Percentiles rank a stretch among this genome's conserved stretches.
Evolutionary conservation across 305 asterid species (phyloP).

Genomic region (Solanum chacoense): DNA sequence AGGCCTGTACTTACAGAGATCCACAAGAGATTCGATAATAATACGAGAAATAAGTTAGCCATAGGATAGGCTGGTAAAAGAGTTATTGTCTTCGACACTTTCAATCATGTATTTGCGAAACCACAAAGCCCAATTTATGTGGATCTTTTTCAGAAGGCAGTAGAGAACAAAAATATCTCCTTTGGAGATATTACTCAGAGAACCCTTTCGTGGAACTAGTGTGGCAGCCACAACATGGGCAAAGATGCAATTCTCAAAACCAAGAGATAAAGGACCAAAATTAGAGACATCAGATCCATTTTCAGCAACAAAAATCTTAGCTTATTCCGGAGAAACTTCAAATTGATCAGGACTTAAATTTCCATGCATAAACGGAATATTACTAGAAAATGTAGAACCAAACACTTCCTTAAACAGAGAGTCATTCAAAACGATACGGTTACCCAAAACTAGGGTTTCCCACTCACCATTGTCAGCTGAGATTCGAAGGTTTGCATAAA

Average conservation of each 20-base stretch:
- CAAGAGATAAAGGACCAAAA: no score
- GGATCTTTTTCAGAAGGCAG: no score
- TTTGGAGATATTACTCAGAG: neutral
- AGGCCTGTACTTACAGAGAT: neutral
- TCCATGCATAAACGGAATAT: neutral
- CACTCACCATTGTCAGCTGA: no score
- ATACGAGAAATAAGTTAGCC: neutral
- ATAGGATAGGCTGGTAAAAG: neutral
- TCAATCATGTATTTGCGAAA: no score
- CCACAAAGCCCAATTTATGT: no score
- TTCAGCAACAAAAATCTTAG: no score
- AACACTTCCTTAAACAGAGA: neutral
- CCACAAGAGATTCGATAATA: neutral
- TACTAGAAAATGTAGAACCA: neutral
- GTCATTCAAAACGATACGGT: no score
- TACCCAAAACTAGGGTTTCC: no score
- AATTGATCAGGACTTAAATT: neutral
- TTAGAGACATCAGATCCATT: neutral
- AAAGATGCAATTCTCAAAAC: neutral
- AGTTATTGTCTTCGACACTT: no score
- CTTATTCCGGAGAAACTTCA: neutral
- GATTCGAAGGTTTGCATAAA: no score
- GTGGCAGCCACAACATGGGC: neutral
- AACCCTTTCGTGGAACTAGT: no score
- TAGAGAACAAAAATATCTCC: no score